Base-by-base conservation (phyloP, 306 rosid species). In the Cicer yamashitae region DNA sequence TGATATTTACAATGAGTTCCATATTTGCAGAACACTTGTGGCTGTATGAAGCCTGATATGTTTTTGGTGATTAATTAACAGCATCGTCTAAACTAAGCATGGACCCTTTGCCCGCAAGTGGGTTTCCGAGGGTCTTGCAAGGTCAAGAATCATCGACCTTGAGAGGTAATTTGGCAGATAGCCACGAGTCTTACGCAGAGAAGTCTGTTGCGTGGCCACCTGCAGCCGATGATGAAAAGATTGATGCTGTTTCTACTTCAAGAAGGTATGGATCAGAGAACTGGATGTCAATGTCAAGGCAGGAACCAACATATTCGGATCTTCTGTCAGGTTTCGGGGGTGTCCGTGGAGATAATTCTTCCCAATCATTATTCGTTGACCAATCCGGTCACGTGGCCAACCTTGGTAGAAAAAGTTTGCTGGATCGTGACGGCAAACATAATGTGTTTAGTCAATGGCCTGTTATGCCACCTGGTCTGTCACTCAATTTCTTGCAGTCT, bases 121-220 rank as follows among this genome's bases (percentile, higher is more conserved):
- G 93, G 20, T 85, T 85, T 77, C 81, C 90, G 54, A 90, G 93
- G 92, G 97, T 88, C 93, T 92, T 94, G 99, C 99, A 90, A 90
- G 97, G 96, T 94, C 99, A 89, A 92, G 99, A 94, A 75, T 80
- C 86, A 76, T 39, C 91, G 88, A 84, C 93, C 88, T 86, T 90
- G 88, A 86, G 91, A 80, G 93, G 85, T 64, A 90, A 84, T 70
- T 86, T 87, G 67, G 82, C 62, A 0, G 97, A 93, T 52, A 83
- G 91, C 61, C 84, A 84, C 0, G 89, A 90, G 50, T 61, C 89
- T 43, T 91, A 85, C 10, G 90, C 85, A 6, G 96, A 88, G 83
- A 92, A 89, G 77, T 78, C 92, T n/a, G 86, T 59, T 70, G 89
- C 60, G 63, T 82, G 97, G 96, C 83, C 87, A 8, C 83, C 82